phyloP scores from a whole-genome alignment of 352 stramenopile species.

The Globisporangium iwayamae region DNA sequence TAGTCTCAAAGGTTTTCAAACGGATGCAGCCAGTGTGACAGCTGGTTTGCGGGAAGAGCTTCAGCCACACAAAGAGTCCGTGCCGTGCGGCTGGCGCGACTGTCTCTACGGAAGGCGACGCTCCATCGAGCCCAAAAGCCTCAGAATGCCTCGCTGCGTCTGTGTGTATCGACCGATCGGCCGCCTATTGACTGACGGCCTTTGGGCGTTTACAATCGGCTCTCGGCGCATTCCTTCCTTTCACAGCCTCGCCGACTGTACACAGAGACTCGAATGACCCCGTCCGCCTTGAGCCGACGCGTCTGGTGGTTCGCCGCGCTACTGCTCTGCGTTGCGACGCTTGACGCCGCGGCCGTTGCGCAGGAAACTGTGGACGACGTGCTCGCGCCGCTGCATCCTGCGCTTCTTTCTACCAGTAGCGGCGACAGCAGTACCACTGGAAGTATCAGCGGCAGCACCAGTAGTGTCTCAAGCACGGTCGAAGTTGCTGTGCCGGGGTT shows the following conservation, averaged over 20 bases:
- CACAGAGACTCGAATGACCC: background rate
- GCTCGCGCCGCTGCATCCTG: slow-evolving; percentile 1
- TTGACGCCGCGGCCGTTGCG: background rate
- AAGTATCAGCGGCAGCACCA: background rate
- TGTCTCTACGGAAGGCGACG: slow-evolving; percentile 1
- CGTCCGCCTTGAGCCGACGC: background rate
- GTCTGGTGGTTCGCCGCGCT: background rate
- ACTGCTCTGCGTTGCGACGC: slow-evolving; percentile 3
- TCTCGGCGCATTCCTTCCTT: background rate
- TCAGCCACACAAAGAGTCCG: background rate
- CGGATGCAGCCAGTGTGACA: background rate
- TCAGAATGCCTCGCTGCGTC: background rate
- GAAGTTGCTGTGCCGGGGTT: background rate
- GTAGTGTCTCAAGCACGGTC: background rate
- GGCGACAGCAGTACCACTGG: background rate
- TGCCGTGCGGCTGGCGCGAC: background rate
- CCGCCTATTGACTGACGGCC: background rate
- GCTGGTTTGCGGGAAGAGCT: background rate
- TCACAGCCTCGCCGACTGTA: slow-evolving; percentile 6
- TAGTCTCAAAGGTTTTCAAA: background rate
- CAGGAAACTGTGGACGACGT: slow-evolving; percentile 4
- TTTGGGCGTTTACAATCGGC: background rate
- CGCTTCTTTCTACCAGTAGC: background rate
- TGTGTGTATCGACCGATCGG: background rate
- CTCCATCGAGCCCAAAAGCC: background rate